Percentiles rank a stretch among this genome's conserved stretches.
phyloP scores from a whole-genome alignment of 2,329 filamentous ascomycete species.

The Aspergillus sp. region DNA sequence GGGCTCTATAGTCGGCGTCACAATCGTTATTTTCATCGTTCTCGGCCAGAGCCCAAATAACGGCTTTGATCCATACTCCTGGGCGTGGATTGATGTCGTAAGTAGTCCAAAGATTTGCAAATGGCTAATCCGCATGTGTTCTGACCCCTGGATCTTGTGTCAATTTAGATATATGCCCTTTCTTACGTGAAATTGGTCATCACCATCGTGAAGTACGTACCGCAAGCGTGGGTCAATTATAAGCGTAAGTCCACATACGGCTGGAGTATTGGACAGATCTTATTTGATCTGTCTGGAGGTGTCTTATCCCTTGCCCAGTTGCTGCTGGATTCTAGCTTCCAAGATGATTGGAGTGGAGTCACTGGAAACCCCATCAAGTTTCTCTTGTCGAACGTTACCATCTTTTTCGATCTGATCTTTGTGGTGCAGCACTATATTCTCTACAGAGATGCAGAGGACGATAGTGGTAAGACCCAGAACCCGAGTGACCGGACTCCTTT shows the following conservation, averaged over 20 bases:
- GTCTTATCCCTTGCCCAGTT: conserved; percentile 80
- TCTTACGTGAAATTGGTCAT: conserved; percentile 88
- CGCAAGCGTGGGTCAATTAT: conserved; percentile 81
- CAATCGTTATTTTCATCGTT: conserved; percentile 45
- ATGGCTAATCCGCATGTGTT: not conserved
- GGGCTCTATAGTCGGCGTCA: conserved; percentile 60
- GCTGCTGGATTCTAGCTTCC: conserved; percentile 78
- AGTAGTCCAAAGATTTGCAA: conserved; percentile 23
- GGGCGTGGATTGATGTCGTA: conserved; percentile 68
- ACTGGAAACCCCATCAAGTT: conserved; percentile 93
- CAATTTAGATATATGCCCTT: conserved; percentile 61
- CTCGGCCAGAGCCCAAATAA: conserved; percentile 41
- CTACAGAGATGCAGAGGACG: conserved; percentile 53
- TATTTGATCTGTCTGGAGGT: conserved; percentile 81
- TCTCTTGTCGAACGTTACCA: conserved; percentile 77
- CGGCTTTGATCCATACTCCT: conserved; percentile 51
- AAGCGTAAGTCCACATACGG: conserved; percentile 80
- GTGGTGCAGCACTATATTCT: conserved; percentile 85
- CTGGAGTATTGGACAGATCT: conserved; percentile 82
- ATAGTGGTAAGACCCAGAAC: conserved; percentile 20
- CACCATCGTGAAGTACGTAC: conserved; percentile 89
- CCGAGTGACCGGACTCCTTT: conserved; percentile 32
- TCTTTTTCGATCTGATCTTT: conserved; percentile 84
- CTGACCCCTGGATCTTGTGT: not conserved
- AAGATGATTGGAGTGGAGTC: conserved; percentile 85